Conservation (phyloP, 2,329 filamentous ascomycete genomes). For the Rutstroemia sp. region DNA sequence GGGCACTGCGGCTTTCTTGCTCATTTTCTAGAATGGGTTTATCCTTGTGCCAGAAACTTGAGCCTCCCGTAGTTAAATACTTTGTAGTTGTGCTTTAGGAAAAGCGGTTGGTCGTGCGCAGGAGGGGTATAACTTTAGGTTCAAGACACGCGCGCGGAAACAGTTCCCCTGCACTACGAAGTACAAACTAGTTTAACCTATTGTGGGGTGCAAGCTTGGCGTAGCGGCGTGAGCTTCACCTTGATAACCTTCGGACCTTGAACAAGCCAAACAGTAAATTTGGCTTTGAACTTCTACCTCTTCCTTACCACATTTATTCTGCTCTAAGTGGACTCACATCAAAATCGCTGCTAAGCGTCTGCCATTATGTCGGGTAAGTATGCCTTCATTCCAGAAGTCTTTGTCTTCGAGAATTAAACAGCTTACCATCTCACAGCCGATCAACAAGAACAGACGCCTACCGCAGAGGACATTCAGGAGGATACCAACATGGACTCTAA, state of each 20-base stretch:
- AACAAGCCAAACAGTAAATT: no score
- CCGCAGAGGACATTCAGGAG: constrained; percentile 7
- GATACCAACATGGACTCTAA: constrained; percentile 9
- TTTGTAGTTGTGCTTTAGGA: neutral
- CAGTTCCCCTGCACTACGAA: neutral
- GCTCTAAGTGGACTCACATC: neutral
- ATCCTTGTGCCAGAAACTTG: no score
- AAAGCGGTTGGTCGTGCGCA: neutral
- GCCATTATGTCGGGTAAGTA: constrained; percentile 7
- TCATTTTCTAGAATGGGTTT: constrained; percentile 17
- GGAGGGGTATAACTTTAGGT: neutral
- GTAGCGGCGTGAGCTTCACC: neutral
- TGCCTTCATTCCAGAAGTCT: neutral
- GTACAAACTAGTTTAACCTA: neutral
- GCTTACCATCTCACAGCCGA: neutral
- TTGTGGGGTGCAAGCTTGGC: neutral
- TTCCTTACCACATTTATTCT: neutral
- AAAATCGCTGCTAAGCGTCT: neutral
- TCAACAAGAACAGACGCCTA: neutral
- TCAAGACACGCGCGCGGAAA: no score
- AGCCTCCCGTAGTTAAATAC: no score
- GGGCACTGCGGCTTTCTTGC: constrained; percentile 43
- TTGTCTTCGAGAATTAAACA: neutral
- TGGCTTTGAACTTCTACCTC: neutral
- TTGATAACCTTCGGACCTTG: no score